Evolutionary conservation across 306 rosid genomes (phyloP), one percentile per base, ranked within the genome.

Genomic region (Malus orientalis): DNA sequence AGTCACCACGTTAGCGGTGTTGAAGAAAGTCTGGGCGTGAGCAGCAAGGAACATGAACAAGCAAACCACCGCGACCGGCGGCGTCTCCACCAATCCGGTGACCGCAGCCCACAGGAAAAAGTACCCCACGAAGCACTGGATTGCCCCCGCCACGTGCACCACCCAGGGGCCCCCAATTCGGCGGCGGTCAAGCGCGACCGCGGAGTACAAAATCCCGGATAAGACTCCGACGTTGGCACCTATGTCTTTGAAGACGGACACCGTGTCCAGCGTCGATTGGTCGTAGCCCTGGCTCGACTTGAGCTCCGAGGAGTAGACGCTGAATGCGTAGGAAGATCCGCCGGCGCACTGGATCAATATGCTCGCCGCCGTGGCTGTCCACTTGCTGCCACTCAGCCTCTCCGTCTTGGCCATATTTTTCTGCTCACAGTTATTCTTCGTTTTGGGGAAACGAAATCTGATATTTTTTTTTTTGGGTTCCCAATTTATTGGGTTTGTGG

Each of bases 201-300:
- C 96, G 71, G 97, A 80, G 83, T 85, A 95, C 32, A 90, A 93
- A 58, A 95, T 81, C 42, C 97, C 97, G 18, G 98, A 83, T 60
- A 95, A 81, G 68, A 89, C 38, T 47, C 98, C 98, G 42, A 86
- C 91, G 85, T 90, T 92, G 53, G 92, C 96, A 1, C 97, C 98
- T 62, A 95, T 86, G 84, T 95, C 97, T 23, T 95, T 92, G 96
- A 95, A 95, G 67, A 95, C 97, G 14, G 97, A 92, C 27, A 95
- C 96, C 30, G 97, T 88, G 81, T 92, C 97, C 73, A 95, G 95
- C 3, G 98, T 92, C 58, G 96, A 92, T 82, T 95, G 97, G 44
- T 89, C 89, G 78, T 95, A 95, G 57, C 84, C 83, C 36, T 92
- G 97, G 11, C 85, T 62, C 11, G 97, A 86, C 71, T 95, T 95